These are phyloP conservation scores for Breviolum minutum DNA, from an alignment of 73 alveolate genomes.

Conservation along the genomic window DNA sequence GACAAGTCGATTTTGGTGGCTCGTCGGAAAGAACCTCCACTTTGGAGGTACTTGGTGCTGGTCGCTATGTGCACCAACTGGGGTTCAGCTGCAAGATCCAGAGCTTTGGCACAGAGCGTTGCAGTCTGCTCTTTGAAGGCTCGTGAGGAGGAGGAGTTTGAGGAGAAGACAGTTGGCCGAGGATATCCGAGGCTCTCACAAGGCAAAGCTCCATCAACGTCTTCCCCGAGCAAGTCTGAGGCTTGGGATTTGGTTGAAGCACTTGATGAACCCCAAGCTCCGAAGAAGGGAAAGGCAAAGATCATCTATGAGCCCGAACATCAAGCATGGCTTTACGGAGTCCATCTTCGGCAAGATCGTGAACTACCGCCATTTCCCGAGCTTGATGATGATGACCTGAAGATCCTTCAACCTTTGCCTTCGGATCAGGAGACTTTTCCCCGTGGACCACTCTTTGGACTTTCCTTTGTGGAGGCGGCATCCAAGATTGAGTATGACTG, in stretches of 20 bases:
- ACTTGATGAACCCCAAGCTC: not conserved
- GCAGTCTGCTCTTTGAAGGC: too few relatives aligned
- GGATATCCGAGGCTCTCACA: too few relatives aligned
- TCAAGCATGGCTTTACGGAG: not conserved
- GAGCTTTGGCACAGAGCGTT: not conserved
- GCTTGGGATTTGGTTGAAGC: too few relatives aligned
- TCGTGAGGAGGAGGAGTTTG: too few relatives aligned
- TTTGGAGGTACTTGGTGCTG: constrained; percentile 1
- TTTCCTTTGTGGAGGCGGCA: not conserved
- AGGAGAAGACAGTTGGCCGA: too few relatives aligned
- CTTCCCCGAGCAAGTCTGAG: too few relatives aligned
- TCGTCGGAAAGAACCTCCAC: not conserved
- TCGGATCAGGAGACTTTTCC: not conserved
- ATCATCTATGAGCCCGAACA: not conserved
- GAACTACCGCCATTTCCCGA: constrained; percentile 30
- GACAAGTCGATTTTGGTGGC: not conserved
- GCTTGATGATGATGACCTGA: not conserved
- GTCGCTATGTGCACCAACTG: not conserved
- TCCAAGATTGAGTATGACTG: not conserved
- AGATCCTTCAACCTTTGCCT: not conserved
- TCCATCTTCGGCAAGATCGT: not conserved
- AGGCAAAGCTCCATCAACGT: too few relatives aligned
- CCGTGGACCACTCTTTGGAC: not conserved
- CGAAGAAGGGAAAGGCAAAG: not conserved
- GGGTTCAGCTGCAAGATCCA: not conserved